Evolutionary conservation across 495 filamentous ascomycete species (phyloP), one percentile per base, ranked within the genome.

Genomic region (Ramalina intermedia): DNA sequence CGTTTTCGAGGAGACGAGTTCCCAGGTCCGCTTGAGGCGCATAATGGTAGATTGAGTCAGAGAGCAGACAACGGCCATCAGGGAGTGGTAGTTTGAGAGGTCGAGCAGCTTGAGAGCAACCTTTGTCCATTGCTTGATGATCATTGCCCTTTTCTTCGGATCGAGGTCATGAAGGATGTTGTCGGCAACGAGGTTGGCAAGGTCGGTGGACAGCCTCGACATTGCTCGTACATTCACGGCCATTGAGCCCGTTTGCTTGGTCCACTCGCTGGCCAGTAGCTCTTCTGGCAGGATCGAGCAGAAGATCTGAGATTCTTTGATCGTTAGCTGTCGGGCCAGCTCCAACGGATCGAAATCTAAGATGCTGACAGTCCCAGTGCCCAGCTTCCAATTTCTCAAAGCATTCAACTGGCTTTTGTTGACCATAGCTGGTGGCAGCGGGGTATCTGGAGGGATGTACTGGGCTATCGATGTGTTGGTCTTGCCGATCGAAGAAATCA

Each of bases 121-220:
- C 70, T 99, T 99, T 47, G 94, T 85, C 93, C 93, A 99, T 56
- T 96, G 88, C 69, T 99, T 96, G 69, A 99, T 91, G 41, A 87
- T 80, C 2, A 72, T 61, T 2, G 93, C 91, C 33, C 93, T 79
- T 67, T 87, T 93, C 71, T 96, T 96, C 12, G 80, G 79, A 64
- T 96, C 93, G 43, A 87, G 76, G 24, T 82, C 71, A 46, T 82
- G 77, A 13, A 99, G 76, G 55, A 96, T 94, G 2, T 84, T 94
- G 62, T 96, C 93, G n/a, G 87, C 87, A 18, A 99, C 93, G 20
- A 96, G 71, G 60, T 94, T 88, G 9, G 89, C 84, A 23, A 96
- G 69, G 48, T 95, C 87, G 0, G 85, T 96, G 1, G 91, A 93
- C 43, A 96, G 69, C 2, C 82, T 80, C 5, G 90, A 93, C 88